Conservation (phyloP, 352 stramenopile genomes). For the Phytopythium vexans region DNA sequence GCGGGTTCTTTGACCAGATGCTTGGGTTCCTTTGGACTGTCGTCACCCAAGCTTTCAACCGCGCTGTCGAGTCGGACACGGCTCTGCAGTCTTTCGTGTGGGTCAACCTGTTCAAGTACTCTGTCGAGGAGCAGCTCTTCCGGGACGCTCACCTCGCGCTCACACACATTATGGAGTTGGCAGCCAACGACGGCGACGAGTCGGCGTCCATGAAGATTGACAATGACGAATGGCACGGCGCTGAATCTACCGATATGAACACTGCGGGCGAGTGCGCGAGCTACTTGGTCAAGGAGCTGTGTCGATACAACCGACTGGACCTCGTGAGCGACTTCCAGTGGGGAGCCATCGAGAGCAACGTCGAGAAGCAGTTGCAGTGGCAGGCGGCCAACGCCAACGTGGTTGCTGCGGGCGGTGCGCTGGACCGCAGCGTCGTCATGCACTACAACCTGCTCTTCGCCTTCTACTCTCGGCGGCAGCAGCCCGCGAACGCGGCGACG, state of each 20-base stretch:
- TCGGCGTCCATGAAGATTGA: constrained; percentile 5
- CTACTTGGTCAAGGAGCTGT: constrained; percentile 73
- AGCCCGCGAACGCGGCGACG: constrained; percentile 56
- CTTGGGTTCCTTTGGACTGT: constrained; percentile 68
- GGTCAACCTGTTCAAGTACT: constrained; percentile 84
- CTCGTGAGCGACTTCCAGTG: constrained; percentile 75
- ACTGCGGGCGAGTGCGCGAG: constrained; percentile 63
- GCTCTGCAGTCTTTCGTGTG: constrained; percentile 72
- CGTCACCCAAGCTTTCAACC: constrained; percentile 46
- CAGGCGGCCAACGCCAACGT: constrained; percentile 68
- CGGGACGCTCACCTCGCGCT: constrained; percentile 67
- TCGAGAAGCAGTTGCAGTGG: constrained; percentile 74
- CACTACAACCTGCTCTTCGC: constrained; percentile 73
- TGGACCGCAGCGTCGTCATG: constrained; percentile 45
- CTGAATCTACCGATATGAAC: constrained; percentile 14
- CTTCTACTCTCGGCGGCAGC: constrained; percentile 62
- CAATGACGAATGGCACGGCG: constrained; percentile 5
- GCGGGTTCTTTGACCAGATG: constrained; percentile 50
- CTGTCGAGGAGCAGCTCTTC: constrained; percentile 55
- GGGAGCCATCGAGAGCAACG: constrained; percentile 47
- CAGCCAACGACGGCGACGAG: constrained; percentile 11
- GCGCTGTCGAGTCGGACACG: constrained; percentile 24
- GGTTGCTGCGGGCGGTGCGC: constrained; percentile 16
- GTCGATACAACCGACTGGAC: constrained; percentile 59
- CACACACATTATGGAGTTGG: constrained; percentile 60